A percentile compares a stretch with the other conserved stretches of the same genome.
Evolutionary conservation across 768 basidiomycete species (phyloP).

Genomic region (Mycena belliarum): DNA sequence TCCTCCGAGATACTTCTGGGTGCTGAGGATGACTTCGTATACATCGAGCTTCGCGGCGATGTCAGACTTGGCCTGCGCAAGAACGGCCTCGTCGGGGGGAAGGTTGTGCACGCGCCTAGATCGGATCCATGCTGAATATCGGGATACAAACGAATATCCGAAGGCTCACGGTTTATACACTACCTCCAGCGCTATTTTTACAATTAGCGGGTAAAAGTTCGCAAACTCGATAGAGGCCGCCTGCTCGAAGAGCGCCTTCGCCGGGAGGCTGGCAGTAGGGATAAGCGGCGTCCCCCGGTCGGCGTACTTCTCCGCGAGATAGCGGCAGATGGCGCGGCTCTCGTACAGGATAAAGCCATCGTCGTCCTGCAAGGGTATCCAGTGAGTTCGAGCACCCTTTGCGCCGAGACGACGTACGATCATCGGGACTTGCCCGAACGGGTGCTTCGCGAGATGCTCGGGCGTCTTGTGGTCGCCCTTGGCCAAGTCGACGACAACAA

Average conservation of each 20-base stretch:
- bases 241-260: conserved; percentile 30
- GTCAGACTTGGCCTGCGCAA: conserved; percentile 25
- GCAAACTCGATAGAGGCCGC: conserved; percentile 14
- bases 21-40: conserved; percentile 56
- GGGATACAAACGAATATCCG: neutral
- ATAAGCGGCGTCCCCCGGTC: conserved; percentile 40
- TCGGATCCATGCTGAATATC: neutral
- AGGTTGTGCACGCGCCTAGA: conserved; percentile 8
- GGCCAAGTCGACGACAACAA: too few species aligned
- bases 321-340: conserved; percentile 47
- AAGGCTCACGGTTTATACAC: conserved; percentile 15
- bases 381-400: too few species aligned
- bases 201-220: conserved; percentile 1
- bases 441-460: too few species aligned
- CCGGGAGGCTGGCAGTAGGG: conserved; percentile 30
- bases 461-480: too few species aligned
- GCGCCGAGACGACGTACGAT: too few species aligned
- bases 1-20: conserved; percentile 56
- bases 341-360: conserved; percentile 51
- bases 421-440: too few species aligned
- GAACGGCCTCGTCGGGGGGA: conserved; percentile 27
- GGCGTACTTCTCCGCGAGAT: conserved; percentile 44
- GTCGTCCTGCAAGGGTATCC: conserved; percentile 40
- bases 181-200: neutral
- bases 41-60: conserved; percentile 46